Conservation (phyloP, 108 stramenopile species). For the Nitzschia putrida region DNA sequence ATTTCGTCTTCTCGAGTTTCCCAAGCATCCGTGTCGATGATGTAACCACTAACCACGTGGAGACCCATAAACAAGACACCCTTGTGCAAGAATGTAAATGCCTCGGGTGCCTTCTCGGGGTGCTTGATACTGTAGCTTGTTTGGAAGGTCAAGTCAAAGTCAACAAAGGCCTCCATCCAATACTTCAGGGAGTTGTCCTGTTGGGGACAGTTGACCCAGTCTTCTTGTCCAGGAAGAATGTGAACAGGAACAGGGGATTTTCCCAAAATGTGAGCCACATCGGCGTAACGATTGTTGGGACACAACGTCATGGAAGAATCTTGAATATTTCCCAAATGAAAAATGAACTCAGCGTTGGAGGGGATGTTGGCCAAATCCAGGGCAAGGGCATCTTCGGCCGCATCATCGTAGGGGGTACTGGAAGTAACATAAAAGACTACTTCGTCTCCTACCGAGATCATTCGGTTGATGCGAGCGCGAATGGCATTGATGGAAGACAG, state of each 20-base stretch:
- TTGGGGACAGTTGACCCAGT: conserved; percentile 73
- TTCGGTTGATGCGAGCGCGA: neutral
- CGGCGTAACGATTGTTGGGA: conserved; percentile 48
- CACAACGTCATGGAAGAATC: conserved; percentile 50
- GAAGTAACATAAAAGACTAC: conserved; percentile 78
- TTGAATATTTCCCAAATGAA: conserved; percentile 82
- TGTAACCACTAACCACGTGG: conserved; percentile 61
- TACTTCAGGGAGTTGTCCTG: conserved; percentile 34
- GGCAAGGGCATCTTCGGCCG: conserved; percentile 43
- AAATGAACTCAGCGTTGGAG: conserved; percentile 63
- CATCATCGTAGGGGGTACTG: conserved; percentile 60
- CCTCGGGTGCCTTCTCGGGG: conserved; percentile 43
- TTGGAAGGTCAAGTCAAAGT: conserved; percentile 55
- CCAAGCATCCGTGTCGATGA: conserved; percentile 44
- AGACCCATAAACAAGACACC: conserved; percentile 74
- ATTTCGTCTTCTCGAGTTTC: conserved; percentile 52
- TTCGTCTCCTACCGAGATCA: neutral
- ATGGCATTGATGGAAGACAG: neutral
- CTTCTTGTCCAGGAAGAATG: conserved; percentile 70
- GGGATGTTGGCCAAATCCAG: conserved; percentile 57
- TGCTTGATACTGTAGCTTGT: conserved; percentile 40
- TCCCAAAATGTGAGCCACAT: conserved; percentile 43
- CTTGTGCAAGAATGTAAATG: conserved; percentile 66
- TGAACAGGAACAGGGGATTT: conserved; percentile 62
- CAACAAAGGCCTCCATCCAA: conserved; percentile 57